Base-by-base conservation (phyloP, 1,284 basidiomycete genomes). In the Hemileia vastatrix region DNA sequence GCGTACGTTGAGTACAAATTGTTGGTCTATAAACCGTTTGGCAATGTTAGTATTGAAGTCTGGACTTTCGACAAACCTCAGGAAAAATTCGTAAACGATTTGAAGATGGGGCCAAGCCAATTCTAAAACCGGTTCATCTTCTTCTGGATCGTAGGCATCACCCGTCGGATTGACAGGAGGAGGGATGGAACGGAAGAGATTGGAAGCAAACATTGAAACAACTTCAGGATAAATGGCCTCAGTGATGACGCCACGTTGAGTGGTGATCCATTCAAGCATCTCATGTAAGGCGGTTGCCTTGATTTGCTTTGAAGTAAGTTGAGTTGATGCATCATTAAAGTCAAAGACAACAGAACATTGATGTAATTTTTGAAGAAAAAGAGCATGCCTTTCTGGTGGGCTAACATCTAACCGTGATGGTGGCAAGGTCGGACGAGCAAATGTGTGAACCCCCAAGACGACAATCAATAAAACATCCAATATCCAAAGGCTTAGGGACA, bases 1-100 rank as follows among this genome's bases (percentile, higher is more conserved):
- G 70, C 77, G 67, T 60, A 79, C 78, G 63, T 76, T 90, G 64
- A 98, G 82, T 4, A 99, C 92, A 77, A 99, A 99, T 51, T 83
- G 79, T 75, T 97, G 95, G 76, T 98, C 95, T 75, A 99, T 93
- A 78, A 91, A 96, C 64, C 90, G 87, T 78, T 97, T 99, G 62
- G 95, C 95, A 66, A 95, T 79, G 76, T 96, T 96, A 70, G 91
- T 94, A 81, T 96, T 97, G 80, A 99, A 97, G 76, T 98, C 95
- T 9, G 90, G 88, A 72, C 86, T 90, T 78, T 99, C 95, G 65
- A 99, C 90, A 74, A 99, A 98, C 60, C 95, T 89, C 40, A 99
- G 84, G 84, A 99, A 99, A 79, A 99, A 97, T 78, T 99, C 95
- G 79, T 99, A 99, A 57, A 99, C 95, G 69, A 99, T 94, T 78